Evolutionary conservation across 148 eudicot species (phyloP).

Genomic region (Fagopyrum homotropicum): DNA sequence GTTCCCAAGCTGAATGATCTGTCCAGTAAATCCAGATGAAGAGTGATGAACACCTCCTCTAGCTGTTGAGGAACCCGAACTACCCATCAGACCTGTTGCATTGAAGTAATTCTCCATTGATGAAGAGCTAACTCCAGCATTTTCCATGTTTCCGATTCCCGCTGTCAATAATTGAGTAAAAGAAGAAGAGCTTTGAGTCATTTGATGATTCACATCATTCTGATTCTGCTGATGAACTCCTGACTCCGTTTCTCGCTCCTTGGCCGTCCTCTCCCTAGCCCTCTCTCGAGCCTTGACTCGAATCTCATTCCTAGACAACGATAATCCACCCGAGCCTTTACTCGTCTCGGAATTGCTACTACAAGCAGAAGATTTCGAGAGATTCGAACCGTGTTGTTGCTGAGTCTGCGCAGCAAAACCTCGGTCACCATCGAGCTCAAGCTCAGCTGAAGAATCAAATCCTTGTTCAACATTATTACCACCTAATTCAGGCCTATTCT

Average conservation of each 20-base stretch:
- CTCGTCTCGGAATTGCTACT: conserved; percentile 82
- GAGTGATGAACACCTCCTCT: conserved; percentile 11
- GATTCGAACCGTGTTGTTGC: conserved; percentile 24
- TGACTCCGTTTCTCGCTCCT: conserved; percentile 51
- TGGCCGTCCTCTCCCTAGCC: conserved; percentile 63
- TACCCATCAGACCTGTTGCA: conserved; percentile 22
- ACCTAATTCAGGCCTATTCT: conserved; percentile 20
- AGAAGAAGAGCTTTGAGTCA: conserved; percentile 37
- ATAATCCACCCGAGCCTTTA: conserved; percentile 73
- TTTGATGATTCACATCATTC: conserved; percentile 14
- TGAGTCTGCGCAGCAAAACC: conserved; percentile 14
- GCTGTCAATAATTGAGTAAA: conserved; percentile 74
- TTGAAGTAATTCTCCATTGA: conserved; percentile 54
- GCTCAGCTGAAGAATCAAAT: conserved; percentile 25
- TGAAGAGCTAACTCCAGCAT: conserved; percentile 19
- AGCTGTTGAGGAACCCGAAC: conserved; percentile 15
- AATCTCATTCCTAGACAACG: conserved; percentile 56
- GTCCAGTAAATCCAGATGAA: conserved; percentile 22
- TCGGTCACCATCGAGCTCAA: conserved; percentile 26
- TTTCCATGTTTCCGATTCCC: conserved; percentile 34
- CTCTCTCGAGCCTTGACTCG: conserved; percentile 71
- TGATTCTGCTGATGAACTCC: conserved; percentile 16
- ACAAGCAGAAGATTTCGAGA: conserved; percentile 49
- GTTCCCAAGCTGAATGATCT: conserved; percentile 22
- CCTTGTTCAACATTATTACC: conserved; percentile 13